Base-by-base conservation (phyloP, 1,139 yeast genomes). In the Tardiomyces blankii region DNA sequence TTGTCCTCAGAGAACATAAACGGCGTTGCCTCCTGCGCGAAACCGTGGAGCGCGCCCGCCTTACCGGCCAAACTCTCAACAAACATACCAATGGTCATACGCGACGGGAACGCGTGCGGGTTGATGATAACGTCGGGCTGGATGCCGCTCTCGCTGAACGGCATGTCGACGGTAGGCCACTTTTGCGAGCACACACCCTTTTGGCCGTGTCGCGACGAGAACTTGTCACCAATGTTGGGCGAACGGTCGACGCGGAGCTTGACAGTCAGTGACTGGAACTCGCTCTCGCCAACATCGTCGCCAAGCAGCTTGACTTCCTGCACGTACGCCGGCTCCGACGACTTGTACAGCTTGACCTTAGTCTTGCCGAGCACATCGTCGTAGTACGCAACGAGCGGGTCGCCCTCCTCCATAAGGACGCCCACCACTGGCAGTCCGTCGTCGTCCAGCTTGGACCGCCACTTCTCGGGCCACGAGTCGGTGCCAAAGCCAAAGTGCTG, bases 71-170 rank as follows among this genome's bases (percentile, higher is more conserved):
- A 70, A 48, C 95, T 83, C 68, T 91, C 99, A 44, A 91, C 97
- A 70, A 91, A 91, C 98, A 91, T 91, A 72, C 98, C 99, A 67
- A 91, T 91, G 21, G 99, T 91, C 99, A 91, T 91, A 74, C 98
- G 94, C 46, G 97, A 89, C 56, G 98, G 98, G 89, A 91, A 91
- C 55, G 97, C 98, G 65, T 91, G 98, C 3, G 98, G 98, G 64
- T 91, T 91, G 61, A 91, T 91, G 61, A 91, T 91, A 55, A 91
- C 86, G 69, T 91, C 98, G 1, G 98, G 98, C 65, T 86, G 96
- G 52, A 91, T 89, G 60, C 98, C 98, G 35, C 84, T 72, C 68
- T 91, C 98, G 53, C 88, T 78, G 69, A 91, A 91, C 49, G 99
- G 99, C 95, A 91, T 82, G 64, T 91, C 98, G 53, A 85, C 74